Evolutionary conservation across 2,329 filamentous ascomycete genomes (phyloP).

Genomic region (Dactylellina haptotyla): DNA sequence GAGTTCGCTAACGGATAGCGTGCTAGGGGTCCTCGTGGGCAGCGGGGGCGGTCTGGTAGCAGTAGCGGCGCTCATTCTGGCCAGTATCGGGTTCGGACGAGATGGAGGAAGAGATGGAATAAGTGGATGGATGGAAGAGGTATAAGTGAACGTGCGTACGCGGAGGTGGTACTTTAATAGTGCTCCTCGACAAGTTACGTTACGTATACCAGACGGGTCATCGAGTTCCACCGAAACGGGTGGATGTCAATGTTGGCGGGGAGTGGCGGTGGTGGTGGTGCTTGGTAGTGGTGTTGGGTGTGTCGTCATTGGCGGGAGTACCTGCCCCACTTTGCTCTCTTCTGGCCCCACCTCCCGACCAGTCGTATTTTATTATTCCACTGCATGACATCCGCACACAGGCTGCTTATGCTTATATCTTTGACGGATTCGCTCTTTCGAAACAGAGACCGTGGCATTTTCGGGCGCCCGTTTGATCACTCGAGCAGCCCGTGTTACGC

Average conservation of each 20-base stretch:
- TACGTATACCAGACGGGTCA: neutral
- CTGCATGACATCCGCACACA: no score
- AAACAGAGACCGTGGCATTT: no score
- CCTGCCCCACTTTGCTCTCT: slow-evolving; percentile 19
- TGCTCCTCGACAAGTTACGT: no score
- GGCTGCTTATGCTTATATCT: no score
- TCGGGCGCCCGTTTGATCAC: no score
- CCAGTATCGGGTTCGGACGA: slow-evolving; percentile 14
- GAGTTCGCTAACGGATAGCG: slow-evolving; percentile 28
- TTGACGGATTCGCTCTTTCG: no score
- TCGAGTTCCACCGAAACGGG: no score
- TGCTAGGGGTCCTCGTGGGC: slow-evolving; percentile 42
- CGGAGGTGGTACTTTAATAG: no score
- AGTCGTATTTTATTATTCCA: neutral
- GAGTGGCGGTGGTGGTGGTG: no score
- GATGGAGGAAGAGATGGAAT: slow-evolving; percentile 7
- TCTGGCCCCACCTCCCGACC: slow-evolving; percentile 2
- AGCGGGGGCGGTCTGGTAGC: slow-evolving; percentile 44
- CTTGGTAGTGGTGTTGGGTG: neutral
- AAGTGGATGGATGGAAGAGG: neutral
- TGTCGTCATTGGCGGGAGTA: slow-evolving; percentile 40
- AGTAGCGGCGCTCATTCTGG: slow-evolving; percentile 39
- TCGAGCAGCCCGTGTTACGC: no score
- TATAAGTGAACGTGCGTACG: no score
- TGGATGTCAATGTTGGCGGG: no score